Evolutionary conservation across 495 filamentous ascomycete genomes (phyloP).

Genomic region (Hypomontagnella submonticulosa): DNA sequence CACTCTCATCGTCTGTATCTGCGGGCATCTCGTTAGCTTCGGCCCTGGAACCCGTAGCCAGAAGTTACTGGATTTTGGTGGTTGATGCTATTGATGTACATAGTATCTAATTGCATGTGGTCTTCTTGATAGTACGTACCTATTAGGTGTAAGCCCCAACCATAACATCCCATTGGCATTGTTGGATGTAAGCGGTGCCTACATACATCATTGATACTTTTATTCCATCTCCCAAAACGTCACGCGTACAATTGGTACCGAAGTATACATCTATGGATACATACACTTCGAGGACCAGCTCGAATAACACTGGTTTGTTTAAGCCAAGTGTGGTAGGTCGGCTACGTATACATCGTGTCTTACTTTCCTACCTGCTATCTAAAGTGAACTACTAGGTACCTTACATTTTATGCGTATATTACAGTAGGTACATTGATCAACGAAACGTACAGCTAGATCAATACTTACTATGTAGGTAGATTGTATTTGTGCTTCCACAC

Average conservation of each 20-base stretch:
- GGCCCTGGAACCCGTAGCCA: conserved; percentile 24
- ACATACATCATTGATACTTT: too few species aligned
- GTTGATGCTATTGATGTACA: too few species aligned
- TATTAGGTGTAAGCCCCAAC: conserved; percentile 3
- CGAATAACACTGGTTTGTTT: conserved; percentile 22
- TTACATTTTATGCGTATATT: conserved; percentile 1
- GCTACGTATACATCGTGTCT: background rate
- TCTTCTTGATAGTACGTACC: conserved; percentile 4
- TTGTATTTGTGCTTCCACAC: background rate
- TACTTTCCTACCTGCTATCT: too few species aligned
- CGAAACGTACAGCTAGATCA: background rate
- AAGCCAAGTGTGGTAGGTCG: conserved; percentile 13
- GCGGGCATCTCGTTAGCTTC: background rate
- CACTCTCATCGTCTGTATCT: conserved; percentile 23
- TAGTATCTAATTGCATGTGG: background rate
- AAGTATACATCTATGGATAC: too few species aligned
- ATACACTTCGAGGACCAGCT: conserved; percentile 11
- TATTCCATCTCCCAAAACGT: too few species aligned
- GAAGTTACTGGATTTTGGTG: conserved; percentile 28
- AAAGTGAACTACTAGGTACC: background rate
- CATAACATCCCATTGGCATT: background rate
- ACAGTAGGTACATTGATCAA: background rate
- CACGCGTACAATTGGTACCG: too few species aligned
- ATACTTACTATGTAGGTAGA: too few species aligned
- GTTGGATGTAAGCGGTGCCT: conserved; percentile 1